Evolutionary conservation across 306 rosid genomes (phyloP).

Genomic region (Inga oerstediana): DNA sequence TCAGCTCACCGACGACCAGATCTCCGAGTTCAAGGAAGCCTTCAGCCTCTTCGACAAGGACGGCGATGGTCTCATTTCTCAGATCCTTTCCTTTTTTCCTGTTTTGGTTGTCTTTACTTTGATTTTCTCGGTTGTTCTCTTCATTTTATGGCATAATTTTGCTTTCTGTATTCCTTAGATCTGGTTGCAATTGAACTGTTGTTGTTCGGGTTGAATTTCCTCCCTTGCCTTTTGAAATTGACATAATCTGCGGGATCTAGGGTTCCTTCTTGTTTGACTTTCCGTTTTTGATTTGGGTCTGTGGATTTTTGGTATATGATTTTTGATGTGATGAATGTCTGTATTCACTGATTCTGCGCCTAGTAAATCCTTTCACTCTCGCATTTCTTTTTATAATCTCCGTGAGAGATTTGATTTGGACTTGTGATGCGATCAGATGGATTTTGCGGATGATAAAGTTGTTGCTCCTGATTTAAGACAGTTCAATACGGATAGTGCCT

Average conservation of each 20-base stretch:
- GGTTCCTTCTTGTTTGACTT: conserved; percentile 41
- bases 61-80: conserved; percentile 74
- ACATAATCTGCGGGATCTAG: conserved; percentile 31
- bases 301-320: conserved; percentile 17
- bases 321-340: background rate
- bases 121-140: too few species aligned
- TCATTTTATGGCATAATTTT: background rate
- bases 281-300: background rate
- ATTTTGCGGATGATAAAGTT: background rate
- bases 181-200: conserved; percentile 15
- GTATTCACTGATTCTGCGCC: background rate
- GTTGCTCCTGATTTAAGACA: background rate
- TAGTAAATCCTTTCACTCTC: background rate
- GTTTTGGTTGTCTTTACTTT: background rate
- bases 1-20: conserved; percentile 86
- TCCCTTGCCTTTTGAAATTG: background rate
- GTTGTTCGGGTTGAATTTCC: background rate
- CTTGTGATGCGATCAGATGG: conserved; percentile 17
- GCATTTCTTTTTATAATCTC: background rate
- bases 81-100: conserved; percentile 30
- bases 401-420: conserved; percentile 7
- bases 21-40: conserved; percentile 86
- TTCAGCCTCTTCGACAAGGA: conserved; percentile 88
- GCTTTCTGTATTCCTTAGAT: conserved; percentile 29
- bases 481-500: background rate